Base-by-base conservation (phyloP, 345 rosid genomes). In the Hypericum androsaemum region DNA sequence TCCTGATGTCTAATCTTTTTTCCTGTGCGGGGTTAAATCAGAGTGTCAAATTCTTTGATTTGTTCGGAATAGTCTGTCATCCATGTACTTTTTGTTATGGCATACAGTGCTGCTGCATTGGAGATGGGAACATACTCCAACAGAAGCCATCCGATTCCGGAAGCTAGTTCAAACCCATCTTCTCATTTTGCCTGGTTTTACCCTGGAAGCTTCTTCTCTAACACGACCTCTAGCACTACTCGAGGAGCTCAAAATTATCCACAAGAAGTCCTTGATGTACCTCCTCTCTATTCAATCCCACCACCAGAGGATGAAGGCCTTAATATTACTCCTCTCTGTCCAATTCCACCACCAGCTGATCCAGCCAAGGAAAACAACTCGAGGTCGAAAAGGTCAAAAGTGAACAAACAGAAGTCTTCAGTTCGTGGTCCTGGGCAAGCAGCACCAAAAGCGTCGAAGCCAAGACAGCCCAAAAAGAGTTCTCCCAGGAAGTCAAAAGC, bases 51-150 rank as follows among this genome's bases (percentile, higher is more conserved):
- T n/a, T n/a, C n/a, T n/a, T n/a, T n/a, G n/a, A n/a, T n/a, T n/a
- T n/a, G n/a, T n/a, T n/a, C n/a, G n/a, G n/a, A n/a, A n/a, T n/a
- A n/a, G n/a, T n/a, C n/a, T n/a, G n/a, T n/a, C n/a, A n/a, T n/a
- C n/a, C n/a, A n/a, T n/a, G n/a, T n/a, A n/a, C n/a, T n/a, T n/a
- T n/a, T n/a, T n/a, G n/a, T n/a, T n/a, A n/a, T n/a, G n/a, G 41
- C 42, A 17, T 63, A 55, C 38, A 50, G 8, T 46, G 44, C 44
- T 43, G 55, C 47, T 50, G 49, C 41, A 50, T 10, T 58, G 15
- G 55, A 67, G 75, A 83, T 76, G 82, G 75, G 67, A 53, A 40
- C 80, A 22, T 70, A 70, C 58, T 69, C 65, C 13, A 56, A 77
- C 58, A 65, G 57, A 59, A 72, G 53, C 62, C 64, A 57, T 43